Percentiles rank a stretch among this genome's conserved stretches.
phyloP scores from a whole-genome alignment of 202 grass and related monocot genomes.

The Setaria viridis region DNA sequence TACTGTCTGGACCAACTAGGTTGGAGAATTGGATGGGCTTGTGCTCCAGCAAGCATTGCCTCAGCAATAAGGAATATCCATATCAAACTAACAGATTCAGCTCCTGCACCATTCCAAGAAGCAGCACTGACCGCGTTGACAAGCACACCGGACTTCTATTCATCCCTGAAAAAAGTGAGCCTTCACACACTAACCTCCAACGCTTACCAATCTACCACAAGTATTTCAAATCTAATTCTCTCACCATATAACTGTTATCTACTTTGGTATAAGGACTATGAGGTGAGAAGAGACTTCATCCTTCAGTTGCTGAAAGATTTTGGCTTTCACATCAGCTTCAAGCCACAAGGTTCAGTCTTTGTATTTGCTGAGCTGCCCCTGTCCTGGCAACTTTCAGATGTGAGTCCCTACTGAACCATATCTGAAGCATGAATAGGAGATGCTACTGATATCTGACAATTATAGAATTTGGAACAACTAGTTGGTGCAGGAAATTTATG shows the following conservation, averaged over 20 bases:
- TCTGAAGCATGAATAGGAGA: not conserved
- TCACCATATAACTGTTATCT: constrained; percentile 3
- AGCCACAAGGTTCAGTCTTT: constrained; percentile 85
- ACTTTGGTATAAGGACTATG: constrained; percentile 67
- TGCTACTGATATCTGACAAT: not conserved
- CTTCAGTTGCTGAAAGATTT: constrained; percentile 71
- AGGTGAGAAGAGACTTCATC: constrained; percentile 68
- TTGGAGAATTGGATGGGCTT: constrained; percentile 96
- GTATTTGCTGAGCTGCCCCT: constrained; percentile 79
- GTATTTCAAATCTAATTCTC: constrained; percentile 9
- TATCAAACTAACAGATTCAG: constrained; percentile 90
- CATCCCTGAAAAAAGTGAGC: constrained; percentile 76
- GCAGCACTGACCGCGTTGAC: constrained; percentile 71
- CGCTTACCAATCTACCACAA: constrained; percentile 30
- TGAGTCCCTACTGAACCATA: constrained; percentile 51
- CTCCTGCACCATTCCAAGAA: constrained; percentile 98
- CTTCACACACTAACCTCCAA: constrained; percentile 1
- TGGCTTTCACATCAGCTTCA: constrained; percentile 70
- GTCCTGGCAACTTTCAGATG: constrained; percentile 76
- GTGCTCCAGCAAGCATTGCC: constrained; percentile 69
- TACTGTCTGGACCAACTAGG: constrained; percentile 49
- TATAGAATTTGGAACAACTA: constrained; percentile 27
- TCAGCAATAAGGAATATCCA: constrained; percentile 91
- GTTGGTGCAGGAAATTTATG: constrained; percentile 10
- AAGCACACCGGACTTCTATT: constrained; percentile 62